phyloP scores from a whole-genome alignment of 192 early-diverging fungal genomes.

The Backusella psychrophila region DNA sequence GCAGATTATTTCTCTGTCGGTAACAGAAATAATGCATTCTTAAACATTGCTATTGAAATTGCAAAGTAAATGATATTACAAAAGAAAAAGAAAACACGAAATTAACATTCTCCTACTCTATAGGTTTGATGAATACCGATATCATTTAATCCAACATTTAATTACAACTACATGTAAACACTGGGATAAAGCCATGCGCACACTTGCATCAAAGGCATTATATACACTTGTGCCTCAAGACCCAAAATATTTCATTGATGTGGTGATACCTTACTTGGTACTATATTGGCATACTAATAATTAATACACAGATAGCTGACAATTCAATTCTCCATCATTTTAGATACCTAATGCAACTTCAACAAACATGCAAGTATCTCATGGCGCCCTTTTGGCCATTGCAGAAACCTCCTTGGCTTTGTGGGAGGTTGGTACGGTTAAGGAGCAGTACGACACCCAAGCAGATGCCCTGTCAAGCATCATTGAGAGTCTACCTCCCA shows the following conservation, averaged over 20 bases:
- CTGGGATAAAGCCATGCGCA: slow-evolving; percentile 86
- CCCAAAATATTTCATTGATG: slow-evolving; percentile 48
- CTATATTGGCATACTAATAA: not conserved
- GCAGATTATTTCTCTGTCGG: slow-evolving; percentile 95
- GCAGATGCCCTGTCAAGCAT: slow-evolving; percentile 34
- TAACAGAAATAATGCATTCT: slow-evolving; percentile 72
- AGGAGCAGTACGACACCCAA: not conserved
- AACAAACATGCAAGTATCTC: slow-evolving; percentile 50
- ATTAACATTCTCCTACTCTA: not conserved
- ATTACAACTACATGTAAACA: slow-evolving; percentile 66
- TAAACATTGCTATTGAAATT: slow-evolving; percentile 68
- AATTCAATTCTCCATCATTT: not conserved
- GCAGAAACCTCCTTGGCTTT: slow-evolving; percentile 58
- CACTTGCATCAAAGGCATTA: slow-evolving; percentile 74
- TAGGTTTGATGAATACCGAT: slow-evolving; percentile 76
- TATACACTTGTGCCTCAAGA: slow-evolving; percentile 60
- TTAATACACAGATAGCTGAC: not conserved
- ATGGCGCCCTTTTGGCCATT: slow-evolving; percentile 61
- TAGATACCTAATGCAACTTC: slow-evolving; percentile 46
- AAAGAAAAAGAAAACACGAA: not conserved
- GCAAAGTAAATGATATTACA: slow-evolving; percentile 51
- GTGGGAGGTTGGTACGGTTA: slow-evolving; percentile 6
- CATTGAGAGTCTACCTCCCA: slow-evolving; percentile 35
- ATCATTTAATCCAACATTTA: slow-evolving; percentile 71
- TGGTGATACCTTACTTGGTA: slow-evolving; percentile 61